Evolutionary conservation across 306 rosid genomes (phyloP).

Genomic region (Cucumis sativus): DNA sequence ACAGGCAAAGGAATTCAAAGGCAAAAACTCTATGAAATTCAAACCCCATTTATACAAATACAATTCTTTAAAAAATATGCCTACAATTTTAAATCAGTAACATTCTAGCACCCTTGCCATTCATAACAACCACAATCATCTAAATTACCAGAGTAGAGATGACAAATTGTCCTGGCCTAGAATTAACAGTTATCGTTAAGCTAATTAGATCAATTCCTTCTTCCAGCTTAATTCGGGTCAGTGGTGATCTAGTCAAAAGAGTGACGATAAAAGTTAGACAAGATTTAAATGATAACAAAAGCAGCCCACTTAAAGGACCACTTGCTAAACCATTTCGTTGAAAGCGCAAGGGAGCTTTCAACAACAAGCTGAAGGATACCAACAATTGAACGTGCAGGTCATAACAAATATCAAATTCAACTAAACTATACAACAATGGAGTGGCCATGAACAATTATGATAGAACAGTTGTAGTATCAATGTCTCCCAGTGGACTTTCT

Average conservation of each 20-base stretch:
- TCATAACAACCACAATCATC: neutral
- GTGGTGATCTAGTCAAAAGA: neutral
- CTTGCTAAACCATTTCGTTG: neutral
- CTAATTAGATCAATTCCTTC: neutral
- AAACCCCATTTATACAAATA: neutral
- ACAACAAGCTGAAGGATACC: neutral
- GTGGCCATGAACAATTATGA: neutral
- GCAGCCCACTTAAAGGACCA: neutral
- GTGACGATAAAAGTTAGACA: neutral
- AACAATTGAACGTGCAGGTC: neutral
- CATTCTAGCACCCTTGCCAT: neutral
- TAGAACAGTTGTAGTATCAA: neutral
- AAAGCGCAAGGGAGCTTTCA: neutral
- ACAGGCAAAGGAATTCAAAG: neutral
- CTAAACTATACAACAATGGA: neutral
- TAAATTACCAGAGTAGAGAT: neutral
- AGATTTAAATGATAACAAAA: neutral
- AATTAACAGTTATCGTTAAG: neutral
- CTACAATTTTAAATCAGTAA: neutral
- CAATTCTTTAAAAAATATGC: neutral
- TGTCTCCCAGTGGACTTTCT: neutral
- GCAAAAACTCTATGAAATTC: neutral
- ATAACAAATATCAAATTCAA: neutral
- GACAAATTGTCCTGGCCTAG: neutral
- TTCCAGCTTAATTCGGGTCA: neutral